Base-by-base conservation (phyloP, 2,329 filamentous ascomycete species). In the Harringtonia aguacate region DNA sequence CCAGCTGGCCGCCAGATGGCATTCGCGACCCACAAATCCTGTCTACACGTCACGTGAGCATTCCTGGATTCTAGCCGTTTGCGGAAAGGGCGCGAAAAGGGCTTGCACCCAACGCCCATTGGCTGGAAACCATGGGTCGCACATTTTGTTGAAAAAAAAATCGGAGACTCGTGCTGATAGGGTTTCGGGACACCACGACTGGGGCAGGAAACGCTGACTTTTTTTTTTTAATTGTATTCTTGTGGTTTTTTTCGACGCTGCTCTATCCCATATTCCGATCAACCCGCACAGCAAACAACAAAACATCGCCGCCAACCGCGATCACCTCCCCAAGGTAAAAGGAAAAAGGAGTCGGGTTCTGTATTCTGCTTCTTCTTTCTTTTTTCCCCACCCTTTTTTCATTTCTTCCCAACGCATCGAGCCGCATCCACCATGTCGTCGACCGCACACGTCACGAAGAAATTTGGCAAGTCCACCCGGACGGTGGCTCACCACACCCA, bases 381-480 rank as follows among this genome's bases (percentile, higher is more conserved):
- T 38, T 44, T 41, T 35, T 37, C 31, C 21, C 22, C 18, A 36
- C n/a, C 13, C 30, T 20, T 45, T 48, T 44, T 39, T 44, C 46
- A 36, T 46, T 46, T 22, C 45, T 39, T 31, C 27, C 18, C 36
- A 30, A 27, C 24, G 6, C 10, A 7, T 27, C 24, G 6, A 7
- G 24, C 39, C 41, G 44, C 36, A 30, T 45, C 39, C 72, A 79
- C 67, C 58, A 86, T 86, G 82, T 84, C 82, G 75, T 72, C 72
- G 60, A 75, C 76, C 67, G 71, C 68, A 61, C 70, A 71, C 62
- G 74, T 78, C 73, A 86, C 82, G 65, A 94, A 95, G 86, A 90
- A 85, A 79, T 95, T 95, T 79, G 88, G 88, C 76, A 51, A 50
- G 81, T 86, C 86, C 73, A 85, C 86, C 75, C 83, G 90, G 76